Conservation (phyloP, 2,329 filamentous ascomycete species). For the Colletotrichum incanum region DNA sequence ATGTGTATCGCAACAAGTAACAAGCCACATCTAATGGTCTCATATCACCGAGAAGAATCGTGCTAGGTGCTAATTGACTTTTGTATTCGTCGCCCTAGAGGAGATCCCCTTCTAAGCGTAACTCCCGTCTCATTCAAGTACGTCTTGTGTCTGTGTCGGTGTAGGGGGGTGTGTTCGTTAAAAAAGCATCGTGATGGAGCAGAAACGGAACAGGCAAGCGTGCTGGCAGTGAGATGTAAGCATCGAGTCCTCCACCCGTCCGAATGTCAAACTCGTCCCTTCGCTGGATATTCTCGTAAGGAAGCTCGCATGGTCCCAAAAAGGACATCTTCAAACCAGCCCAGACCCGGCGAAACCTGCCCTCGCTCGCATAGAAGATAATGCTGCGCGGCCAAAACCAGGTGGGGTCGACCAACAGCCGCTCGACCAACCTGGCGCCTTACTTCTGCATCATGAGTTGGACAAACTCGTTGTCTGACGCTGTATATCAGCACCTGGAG, state of each 20-base stretch:
- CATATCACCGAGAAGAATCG: not conserved
- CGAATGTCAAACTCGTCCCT: constrained; percentile 22
- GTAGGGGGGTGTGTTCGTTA: constrained; percentile 40
- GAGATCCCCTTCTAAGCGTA: constrained; percentile 38
- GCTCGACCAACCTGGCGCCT: constrained; percentile 46
- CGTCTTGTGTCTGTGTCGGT: constrained; percentile 32
- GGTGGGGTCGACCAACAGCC: constrained; percentile 10
- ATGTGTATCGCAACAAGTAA: not conserved
- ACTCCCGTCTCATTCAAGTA: constrained; percentile 31
- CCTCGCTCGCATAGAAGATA: constrained; percentile 34
- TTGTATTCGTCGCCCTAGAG: constrained; percentile 32
- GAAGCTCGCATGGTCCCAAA: constrained; percentile 15
- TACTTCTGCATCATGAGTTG: constrained; percentile 98
- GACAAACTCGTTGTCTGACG: constrained; percentile 89
- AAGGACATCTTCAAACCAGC: constrained; percentile 27
- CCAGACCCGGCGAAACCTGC: constrained; percentile 22
- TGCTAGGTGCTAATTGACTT: constrained; percentile 22
- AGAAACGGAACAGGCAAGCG: constrained; percentile 31
- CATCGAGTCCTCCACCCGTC: constrained; percentile 21
- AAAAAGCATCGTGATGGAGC: constrained; percentile 36
- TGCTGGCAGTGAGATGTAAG: constrained; percentile 33
- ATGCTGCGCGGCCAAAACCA: constrained; percentile 23
- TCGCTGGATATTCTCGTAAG: constrained; percentile 23
- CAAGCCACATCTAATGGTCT: not conserved
- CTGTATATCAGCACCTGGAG: constrained; percentile 4